These are phyloP conservation scores for Endogone sp. DNA, from an alignment of 192 early-diverging fungal genomes.

Conservation along the genomic window DNA sequence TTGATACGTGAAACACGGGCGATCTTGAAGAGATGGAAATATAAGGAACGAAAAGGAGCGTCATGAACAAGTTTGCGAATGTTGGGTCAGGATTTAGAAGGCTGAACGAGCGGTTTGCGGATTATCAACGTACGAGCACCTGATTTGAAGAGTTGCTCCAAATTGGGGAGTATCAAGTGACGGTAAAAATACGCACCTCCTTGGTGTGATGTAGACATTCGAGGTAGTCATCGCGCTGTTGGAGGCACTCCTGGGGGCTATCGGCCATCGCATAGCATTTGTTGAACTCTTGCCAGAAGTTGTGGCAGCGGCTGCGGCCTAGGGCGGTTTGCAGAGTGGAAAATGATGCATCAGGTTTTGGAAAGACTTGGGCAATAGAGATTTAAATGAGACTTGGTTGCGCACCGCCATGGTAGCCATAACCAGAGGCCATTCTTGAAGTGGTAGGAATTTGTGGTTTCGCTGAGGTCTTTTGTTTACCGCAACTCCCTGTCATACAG, in stretches of 20 bases:
- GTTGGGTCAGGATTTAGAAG: too few species aligned
- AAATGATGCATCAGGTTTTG: background rate
- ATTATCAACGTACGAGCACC: background rate
- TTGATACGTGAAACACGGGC: conserved; percentile 49
- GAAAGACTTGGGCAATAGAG: background rate
- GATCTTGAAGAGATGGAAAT: conserved; percentile 23
- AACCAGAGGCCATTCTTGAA: background rate
- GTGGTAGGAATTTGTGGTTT: too few species aligned
- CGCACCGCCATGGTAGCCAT: background rate
- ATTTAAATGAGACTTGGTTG: background rate
- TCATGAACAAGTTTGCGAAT: too few species aligned
- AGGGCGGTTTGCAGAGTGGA: background rate
- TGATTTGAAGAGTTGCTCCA: too few species aligned
- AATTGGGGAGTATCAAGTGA: too few species aligned
- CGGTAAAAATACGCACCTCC: conserved; percentile 55
- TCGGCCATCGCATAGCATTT: conserved; percentile 88
- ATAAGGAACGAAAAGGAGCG: background rate
- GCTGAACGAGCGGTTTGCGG: too few species aligned
- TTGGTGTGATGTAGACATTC: conserved; percentile 97
- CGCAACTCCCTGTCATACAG: too few species aligned
- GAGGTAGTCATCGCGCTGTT: conserved; percentile 87
- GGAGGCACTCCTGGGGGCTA: conserved; percentile 67
- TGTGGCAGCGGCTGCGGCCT: conserved; percentile 91
- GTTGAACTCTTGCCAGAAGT: conserved; percentile 96
- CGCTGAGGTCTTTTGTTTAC: too few species aligned